These are phyloP conservation scores for Tylopilus sp. DNA, from an alignment of 768 basidiomycete species.

Conservation along the genomic window DNA sequence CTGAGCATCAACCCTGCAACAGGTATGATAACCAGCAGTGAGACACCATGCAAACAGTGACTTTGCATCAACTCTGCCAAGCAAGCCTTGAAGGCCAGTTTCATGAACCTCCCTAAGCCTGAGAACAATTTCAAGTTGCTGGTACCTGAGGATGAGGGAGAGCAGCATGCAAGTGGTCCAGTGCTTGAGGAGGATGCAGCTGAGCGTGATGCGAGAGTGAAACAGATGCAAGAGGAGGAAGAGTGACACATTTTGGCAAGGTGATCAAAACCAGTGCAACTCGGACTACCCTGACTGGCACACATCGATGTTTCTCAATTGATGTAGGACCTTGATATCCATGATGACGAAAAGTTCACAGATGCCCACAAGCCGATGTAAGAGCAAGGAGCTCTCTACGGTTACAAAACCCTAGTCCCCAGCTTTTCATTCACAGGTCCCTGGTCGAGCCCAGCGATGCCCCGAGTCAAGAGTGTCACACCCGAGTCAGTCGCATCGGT, in stretches of 20 bases:
- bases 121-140: constrained; percentile 97
- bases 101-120: constrained; percentile 81
- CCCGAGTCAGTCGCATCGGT: too few relatives aligned
- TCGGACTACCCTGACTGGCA: constrained; percentile 79
- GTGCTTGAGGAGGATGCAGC: constrained; percentile 80
- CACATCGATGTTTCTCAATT: constrained; percentile 72
- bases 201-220: constrained; percentile 78
- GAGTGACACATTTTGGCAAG: constrained; percentile 77
- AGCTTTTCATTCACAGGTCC: too few relatives aligned
- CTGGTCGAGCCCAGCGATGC: too few relatives aligned
- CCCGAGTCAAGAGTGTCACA: too few relatives aligned
- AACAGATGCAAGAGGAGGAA: constrained; percentile 67
- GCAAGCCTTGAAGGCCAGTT: constrained; percentile 74
- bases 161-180: constrained; percentile 27
- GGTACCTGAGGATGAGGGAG: constrained; percentile 83
- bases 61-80: constrained; percentile 62
- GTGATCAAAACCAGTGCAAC: constrained; percentile 77
- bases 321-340: constrained; percentile 55
- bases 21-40: constrained; percentile 49
- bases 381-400: too few relatives aligned
- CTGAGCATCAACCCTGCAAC: constrained; percentile 82
- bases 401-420: too few relatives aligned
- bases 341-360: constrained; percentile 44
- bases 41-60: constrained; percentile 77
- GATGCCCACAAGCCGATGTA: constrained; percentile 64